Evolutionary conservation across 2,329 filamentous ascomycete species (phyloP), one percentile per base, ranked within the genome.

Genomic region (Pestalotiopsis sp.): DNA sequence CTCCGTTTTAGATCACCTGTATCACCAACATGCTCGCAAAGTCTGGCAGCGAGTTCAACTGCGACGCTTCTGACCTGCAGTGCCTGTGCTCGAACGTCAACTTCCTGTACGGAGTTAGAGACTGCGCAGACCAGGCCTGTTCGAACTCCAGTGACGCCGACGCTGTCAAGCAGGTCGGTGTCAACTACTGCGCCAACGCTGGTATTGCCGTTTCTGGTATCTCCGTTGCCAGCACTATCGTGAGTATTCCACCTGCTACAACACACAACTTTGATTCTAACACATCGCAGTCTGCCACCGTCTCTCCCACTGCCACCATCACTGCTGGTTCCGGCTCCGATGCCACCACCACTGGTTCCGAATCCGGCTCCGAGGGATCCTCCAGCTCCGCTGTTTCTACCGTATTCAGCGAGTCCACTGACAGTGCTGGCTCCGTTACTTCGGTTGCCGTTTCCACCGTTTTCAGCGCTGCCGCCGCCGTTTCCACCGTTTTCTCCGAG

Each of bases 1-100:
- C 23, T 23, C 39, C 39, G n/a, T 52, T 63, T 6, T 67, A 89
- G 86, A 79, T 78, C 74, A 79, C 74, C 56, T 89, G 87, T 73
- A 80, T 83, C 71, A 77, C 74, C 75, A 85, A 86, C 80, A 88
- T 90, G 86, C 72, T 84, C n/a, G 73, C 67, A 68, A 81, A 85
- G 79, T 52, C 65, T 20, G 81, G 81, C 61, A 39, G 71, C 41
- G 76, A 82, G 66, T 82, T 89, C 45, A 82, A 82, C 69, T 90
- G 87, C 79, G 61, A 56, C 3, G 69, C 73, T 67, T 75, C 74
- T 56, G 78, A 83, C 67, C 68, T 72, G 58, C 72, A 73, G 68
- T 84, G 83, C 76, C 83, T 84, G 75, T 84, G 83, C 81, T 71
- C 69, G 20, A 78, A 83, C 72, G 72, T 75, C 68, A 67, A 75